These are phyloP conservation scores for Sphagnum fallax DNA, from an alignment of 228 moss, liverwort and hornwort species.

Conservation along the genomic window DNA sequence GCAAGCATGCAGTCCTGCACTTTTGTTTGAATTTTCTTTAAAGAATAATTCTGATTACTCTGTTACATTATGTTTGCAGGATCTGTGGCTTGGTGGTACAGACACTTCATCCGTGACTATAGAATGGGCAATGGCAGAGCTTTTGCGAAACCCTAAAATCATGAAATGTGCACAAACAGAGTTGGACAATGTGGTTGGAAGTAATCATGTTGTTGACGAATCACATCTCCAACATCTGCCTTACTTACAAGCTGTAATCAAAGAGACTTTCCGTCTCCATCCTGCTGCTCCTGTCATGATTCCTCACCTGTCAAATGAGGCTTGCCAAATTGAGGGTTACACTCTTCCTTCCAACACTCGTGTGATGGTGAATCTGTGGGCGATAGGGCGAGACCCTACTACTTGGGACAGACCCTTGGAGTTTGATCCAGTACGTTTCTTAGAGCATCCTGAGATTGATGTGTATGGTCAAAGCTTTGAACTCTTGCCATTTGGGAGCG, in stretches of 20 bases:
- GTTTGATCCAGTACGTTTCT: slow-evolving; percentile 18
- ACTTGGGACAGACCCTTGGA: slow-evolving; percentile 12
- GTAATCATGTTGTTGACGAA: slow-evolving; percentile 9
- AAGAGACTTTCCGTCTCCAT: slow-evolving; percentile 21
- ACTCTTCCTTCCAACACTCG: slow-evolving; percentile 12
- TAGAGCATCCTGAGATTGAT: slow-evolving; percentile 7
- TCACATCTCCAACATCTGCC: slow-evolving; percentile 13
- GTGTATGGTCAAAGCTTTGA: slow-evolving; percentile 11
- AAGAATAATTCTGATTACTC: not conserved
- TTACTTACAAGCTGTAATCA: slow-evolving; percentile 7
- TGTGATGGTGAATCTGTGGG: slow-evolving; percentile 12
- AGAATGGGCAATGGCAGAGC: slow-evolving; percentile 16
- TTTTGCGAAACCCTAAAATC: not conserved
- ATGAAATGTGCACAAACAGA: slow-evolving; percentile 16
- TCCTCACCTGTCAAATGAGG: slow-evolving; percentile 5
- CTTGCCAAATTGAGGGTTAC: slow-evolving; percentile 6
- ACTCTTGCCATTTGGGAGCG: slow-evolving; percentile 36
- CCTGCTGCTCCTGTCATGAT: slow-evolving; percentile 12
- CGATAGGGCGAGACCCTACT: slow-evolving; percentile 6
- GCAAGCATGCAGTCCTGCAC: not conserved
- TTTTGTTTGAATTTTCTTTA: not conserved
- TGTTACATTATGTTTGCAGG: not conserved
- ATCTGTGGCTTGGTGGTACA: slow-evolving; percentile 1
- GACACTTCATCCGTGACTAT: slow-evolving; percentile 7
- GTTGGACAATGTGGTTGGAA: slow-evolving; percentile 17